Evolutionary conservation across 2,329 filamentous ascomycete genomes (phyloP).

Genomic region (Hortaea sp.): DNA sequence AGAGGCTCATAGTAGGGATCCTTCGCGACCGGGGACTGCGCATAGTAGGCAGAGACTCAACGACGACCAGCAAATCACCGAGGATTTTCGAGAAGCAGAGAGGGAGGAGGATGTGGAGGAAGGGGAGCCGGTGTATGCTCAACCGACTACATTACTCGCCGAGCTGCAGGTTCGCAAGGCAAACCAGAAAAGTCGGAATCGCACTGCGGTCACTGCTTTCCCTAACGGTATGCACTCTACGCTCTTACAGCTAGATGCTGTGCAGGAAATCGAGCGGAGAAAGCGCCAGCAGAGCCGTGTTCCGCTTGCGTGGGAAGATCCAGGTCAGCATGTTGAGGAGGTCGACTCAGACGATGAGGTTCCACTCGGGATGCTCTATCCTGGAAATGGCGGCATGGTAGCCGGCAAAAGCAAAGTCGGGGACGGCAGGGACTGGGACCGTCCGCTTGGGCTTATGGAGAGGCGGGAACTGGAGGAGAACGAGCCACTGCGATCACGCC

Average conservation of each 20-base stretch:
- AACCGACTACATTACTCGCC: conserved; percentile 82
- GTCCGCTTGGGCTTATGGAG: conserved; percentile 66
- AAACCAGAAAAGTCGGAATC: conserved; percentile 71
- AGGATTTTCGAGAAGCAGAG: conserved; percentile 38
- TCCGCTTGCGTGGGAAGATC: conserved; percentile 83
- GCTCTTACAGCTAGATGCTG: conserved; percentile 78
- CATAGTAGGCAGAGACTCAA: conserved; percentile 6
- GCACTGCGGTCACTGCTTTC: conserved; percentile 51
- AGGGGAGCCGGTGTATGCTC: conserved; percentile 50
- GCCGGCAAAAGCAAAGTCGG: conserved; percentile 32
- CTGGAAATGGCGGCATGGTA: conserved; percentile 46
- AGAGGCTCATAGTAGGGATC: conserved; percentile 7
- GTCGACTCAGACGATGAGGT: conserved; percentile 68
- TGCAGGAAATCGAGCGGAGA: conserved; percentile 73
- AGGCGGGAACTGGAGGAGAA: conserved; percentile 81
- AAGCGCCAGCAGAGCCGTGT: conserved; percentile 65
- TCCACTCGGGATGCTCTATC: conserved; percentile 72
- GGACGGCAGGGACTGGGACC: conserved; percentile 40
- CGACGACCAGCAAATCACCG: conserved; percentile 29
- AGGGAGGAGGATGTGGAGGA: conserved; percentile 30
- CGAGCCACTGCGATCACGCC: conserved; percentile 71
- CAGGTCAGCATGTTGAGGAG: conserved; percentile 22
- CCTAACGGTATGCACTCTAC: conserved; percentile 84
- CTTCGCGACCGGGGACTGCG: conserved; percentile 2
- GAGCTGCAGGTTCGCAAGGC: conserved; percentile 87